Conservation (phyloP, 345 rosid species). For the Gossypium stocksii region DNA sequence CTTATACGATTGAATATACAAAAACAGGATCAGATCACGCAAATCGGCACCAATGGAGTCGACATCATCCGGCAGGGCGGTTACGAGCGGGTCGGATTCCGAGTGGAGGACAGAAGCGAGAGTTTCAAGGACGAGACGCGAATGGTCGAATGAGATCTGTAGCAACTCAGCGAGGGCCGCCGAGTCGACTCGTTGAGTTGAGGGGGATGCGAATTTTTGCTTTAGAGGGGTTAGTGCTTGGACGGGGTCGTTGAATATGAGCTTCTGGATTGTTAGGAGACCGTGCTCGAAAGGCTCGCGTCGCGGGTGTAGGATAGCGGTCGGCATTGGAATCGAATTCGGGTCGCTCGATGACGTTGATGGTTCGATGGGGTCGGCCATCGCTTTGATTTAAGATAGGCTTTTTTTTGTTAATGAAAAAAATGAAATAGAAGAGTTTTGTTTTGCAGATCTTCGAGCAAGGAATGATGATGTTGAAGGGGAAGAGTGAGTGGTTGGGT, state of each 20-base stretch:
- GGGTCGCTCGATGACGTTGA: slow-evolving; percentile 45
- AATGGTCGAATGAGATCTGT: slow-evolving; percentile 88
- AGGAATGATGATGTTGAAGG: slow-evolving; percentile 14
- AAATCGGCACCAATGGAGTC: slow-evolving; percentile 77
- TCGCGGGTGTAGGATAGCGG: slow-evolving; percentile 63
- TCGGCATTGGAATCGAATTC: slow-evolving; percentile 32
- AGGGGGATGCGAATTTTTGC: slow-evolving; percentile 47
- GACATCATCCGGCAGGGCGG: slow-evolving; percentile 46
- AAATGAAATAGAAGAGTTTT: not conserved
- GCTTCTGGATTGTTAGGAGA: slow-evolving; percentile 88
- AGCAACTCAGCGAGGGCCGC: slow-evolving; percentile 65
- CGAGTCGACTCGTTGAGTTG: slow-evolving; percentile 51
- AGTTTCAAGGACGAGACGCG: slow-evolving; percentile 78
- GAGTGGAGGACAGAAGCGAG: slow-evolving; percentile 86
- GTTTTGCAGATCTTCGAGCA: slow-evolving; percentile 38
- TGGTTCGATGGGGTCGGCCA: slow-evolving; percentile 56
- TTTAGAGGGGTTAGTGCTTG: slow-evolving; percentile 68
- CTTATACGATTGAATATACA: slow-evolving; percentile 95
- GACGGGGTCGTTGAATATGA: slow-evolving; percentile 81
- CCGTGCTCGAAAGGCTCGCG: slow-evolving; percentile 97
- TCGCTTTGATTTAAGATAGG: slow-evolving; percentile 18
- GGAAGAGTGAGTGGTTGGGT: not conserved
- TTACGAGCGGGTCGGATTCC: slow-evolving; percentile 68
- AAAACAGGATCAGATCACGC: slow-evolving; percentile 75
- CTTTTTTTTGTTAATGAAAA: too few relatives aligned